These are phyloP conservation scores for Citrus maxima DNA, from an alignment of 345 rosid genomes.

Conservation along the genomic window DNA sequence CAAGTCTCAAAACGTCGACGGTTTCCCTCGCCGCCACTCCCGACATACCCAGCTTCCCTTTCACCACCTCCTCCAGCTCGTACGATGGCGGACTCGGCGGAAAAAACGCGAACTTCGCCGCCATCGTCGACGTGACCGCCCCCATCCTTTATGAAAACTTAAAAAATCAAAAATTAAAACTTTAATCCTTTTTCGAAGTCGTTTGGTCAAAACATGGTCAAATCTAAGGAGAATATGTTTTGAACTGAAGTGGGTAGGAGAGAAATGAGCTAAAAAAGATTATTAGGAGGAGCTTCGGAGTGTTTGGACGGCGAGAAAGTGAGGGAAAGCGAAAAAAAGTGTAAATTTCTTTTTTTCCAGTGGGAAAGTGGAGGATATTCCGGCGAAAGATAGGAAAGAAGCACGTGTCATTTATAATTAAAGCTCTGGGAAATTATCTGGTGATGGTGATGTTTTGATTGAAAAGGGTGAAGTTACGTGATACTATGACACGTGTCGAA, in stretches of 20 bases:
- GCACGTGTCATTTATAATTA: slow-evolving; percentile 32
- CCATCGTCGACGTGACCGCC: slow-evolving; percentile 86
- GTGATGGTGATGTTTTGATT: not conserved
- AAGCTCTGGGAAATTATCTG: not conserved
- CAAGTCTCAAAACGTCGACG: slow-evolving; percentile 62
- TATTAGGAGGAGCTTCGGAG: not conserved
- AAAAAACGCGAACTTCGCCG: slow-evolving; percentile 92
- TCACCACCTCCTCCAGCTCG: slow-evolving; percentile 42
- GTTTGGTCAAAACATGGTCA: not conserved
- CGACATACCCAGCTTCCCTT: slow-evolving; percentile 53
- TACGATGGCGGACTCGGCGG: slow-evolving; percentile 95
- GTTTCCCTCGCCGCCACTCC: slow-evolving; percentile 54
- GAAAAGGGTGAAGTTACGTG: too few relatives aligned
- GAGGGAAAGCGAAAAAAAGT: not conserved
- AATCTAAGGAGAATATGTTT: not conserved
- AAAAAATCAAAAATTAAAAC: not conserved
- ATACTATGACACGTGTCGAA: not conserved
- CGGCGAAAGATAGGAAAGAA: slow-evolving; percentile 26
- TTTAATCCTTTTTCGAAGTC: not conserved
- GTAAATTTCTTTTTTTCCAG: not conserved
- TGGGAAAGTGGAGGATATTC: slow-evolving; percentile 6
- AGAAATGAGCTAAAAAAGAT: not conserved
- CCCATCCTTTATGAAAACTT: slow-evolving; percentile 46
- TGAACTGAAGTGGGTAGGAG: not conserved
- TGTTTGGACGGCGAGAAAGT: slow-evolving; percentile 18